Base-by-base conservation (phyloP, 1,284 basidiomycete genomes). In the Malassezia slooffiae region DNA sequence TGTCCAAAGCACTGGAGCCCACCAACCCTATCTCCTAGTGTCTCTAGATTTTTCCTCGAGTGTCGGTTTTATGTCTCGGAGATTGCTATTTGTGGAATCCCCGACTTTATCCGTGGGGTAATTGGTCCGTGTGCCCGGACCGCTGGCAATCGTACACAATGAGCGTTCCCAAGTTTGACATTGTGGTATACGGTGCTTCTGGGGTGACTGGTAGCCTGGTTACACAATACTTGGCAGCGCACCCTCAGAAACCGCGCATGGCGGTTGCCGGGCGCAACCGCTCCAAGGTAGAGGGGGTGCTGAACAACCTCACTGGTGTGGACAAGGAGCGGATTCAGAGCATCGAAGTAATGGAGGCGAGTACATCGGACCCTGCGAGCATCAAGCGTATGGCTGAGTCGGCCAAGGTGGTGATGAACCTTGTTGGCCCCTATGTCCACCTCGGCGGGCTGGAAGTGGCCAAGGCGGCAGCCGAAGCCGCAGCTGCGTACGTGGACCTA, bases 401-500 rank as follows among this genome's bases (percentile, higher is more conserved):
- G 22, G 43, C 54, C 3, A 38, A 33, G 10, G 57, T 49, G 9
- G 20, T 63, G 8, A 47, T 63, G 49, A 63, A 63, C 49, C 51
- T 57, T 24, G 61, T 57, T 9, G 61, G 61, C 1, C 61, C 61
- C 3, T 63, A 58, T 31, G 47, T 47, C 9, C 44, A 43, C 13
- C 52, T 52, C 29, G 54, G 50, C 8, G 61, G 54, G 3, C 31
- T 31, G 9, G 43, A 58, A 9, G 51, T 71, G 60, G 15, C 74
- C 5, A 75, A 75, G 34, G 75, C 76, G 0, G 79, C 78, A 48
- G 74, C 74, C n/a, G 61, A 70, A 38, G 69, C 74, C 29, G 76
- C 77, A 2, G 74, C 72, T 39, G 78, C 80, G 63, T 82, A 83
- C 59, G 75, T 82, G 24, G 81, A 83, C 67, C 72, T 81, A 15